A percentile compares a stretch with the other conserved stretches of the same genome.
phyloP scores from a whole-genome alignment of 768 basidiomycete species.

The Termitomyces sp. region DNA sequence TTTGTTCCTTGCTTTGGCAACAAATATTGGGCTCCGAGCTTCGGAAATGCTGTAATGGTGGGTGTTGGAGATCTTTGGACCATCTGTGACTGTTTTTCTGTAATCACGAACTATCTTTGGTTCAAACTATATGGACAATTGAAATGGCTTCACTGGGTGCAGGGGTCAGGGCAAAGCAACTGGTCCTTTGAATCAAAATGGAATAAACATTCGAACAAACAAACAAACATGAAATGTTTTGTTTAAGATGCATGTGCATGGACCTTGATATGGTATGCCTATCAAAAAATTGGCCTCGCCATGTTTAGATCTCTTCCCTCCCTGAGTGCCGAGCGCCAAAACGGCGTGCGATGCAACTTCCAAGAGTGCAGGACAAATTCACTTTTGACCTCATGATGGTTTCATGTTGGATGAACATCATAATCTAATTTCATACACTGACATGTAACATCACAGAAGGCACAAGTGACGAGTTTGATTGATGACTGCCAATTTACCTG shows the following conservation, averaged over 20 bases:
- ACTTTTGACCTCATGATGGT: neutral
- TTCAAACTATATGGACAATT: neutral
- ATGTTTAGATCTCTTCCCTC: neutral
- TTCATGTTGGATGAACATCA: too few species aligned
- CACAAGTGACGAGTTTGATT: neutral
- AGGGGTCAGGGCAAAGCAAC: too few species aligned
- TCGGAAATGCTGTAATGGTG: constrained; percentile 42
- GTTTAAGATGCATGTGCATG: neutral
- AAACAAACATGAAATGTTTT: neutral
- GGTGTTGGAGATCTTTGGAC: neutral
- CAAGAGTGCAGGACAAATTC: neutral
- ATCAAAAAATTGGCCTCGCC: neutral
- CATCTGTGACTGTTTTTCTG: neutral
- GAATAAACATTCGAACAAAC: too few species aligned
- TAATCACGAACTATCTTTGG: neutral
- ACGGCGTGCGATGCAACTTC: neutral
- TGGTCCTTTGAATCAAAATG: too few species aligned
- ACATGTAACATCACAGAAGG: neutral
- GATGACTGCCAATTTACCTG: neutral
- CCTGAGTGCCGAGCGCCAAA: neutral
- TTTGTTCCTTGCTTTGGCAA: constrained; percentile 64
- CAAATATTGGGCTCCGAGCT: constrained; percentile 72
- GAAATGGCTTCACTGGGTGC: too few species aligned
- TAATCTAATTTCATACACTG: too few species aligned
- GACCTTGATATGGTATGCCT: neutral